Conservation (phyloP, 2,329 filamentous ascomycete species). For the Curvularia sp. region DNA sequence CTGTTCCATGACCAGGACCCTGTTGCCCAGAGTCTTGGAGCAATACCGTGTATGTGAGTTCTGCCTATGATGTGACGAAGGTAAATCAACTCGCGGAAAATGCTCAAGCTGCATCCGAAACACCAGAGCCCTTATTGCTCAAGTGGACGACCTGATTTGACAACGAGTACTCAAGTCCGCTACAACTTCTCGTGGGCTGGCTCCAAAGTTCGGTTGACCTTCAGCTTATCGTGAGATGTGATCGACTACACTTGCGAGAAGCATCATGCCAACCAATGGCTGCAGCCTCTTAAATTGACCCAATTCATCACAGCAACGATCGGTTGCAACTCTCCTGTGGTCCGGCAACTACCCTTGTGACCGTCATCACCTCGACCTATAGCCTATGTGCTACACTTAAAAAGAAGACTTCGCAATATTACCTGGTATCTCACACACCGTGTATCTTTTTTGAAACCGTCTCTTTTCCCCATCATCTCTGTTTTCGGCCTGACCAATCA, state of each 20-base stretch:
- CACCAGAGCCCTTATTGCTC: constrained; percentile 10
- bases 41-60: constrained; percentile 9
- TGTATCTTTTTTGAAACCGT: constrained; percentile 27
- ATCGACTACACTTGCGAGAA: constrained; percentile 28
- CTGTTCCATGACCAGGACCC: neutral
- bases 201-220: constrained; percentile 21
- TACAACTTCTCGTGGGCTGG: constrained; percentile 9
- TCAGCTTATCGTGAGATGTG: constrained; percentile 25
- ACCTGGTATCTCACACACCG: constrained; percentile 18
- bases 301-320: constrained; percentile 33
- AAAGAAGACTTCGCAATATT: constrained; percentile 33
- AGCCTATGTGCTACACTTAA: constrained; percentile 34
- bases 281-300: constrained; percentile 39
- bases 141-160: constrained; percentile 16
- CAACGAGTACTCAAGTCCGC: constrained; percentile 23
- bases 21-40: constrained; percentile 16
- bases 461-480: neutral
- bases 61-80: constrained; percentile 20
- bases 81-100: constrained; percentile 21
- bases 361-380: constrained; percentile 8
- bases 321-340: constrained; percentile 33
- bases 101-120: constrained; percentile 21
- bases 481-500: constrained; percentile 3
- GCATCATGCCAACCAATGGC: constrained; percentile 36
- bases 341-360: constrained; percentile 38